Base-by-base conservation (phyloP, 805 yeast genomes). In the Blastobotrys parvus region DNA sequence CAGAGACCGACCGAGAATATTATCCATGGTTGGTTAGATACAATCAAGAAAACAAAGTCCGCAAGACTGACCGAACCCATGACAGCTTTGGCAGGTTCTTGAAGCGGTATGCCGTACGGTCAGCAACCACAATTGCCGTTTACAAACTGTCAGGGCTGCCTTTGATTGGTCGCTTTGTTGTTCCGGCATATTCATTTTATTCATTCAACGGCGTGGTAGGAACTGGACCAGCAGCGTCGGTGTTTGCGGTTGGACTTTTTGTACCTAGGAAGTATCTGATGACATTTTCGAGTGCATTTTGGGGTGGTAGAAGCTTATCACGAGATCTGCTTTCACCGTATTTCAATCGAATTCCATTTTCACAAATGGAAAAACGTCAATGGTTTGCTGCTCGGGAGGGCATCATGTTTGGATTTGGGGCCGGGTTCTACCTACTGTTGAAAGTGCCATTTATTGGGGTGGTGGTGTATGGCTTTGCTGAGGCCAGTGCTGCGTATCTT, bases 301-400 rank as follows among this genome's bases (percentile, higher is more conserved):
- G 71, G 63, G 79, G 78, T 2, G 60, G 71, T 13, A 54, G 70
- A 11, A 62, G 68, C 34, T 60, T 76, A 43, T 59, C 67, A 39
- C 60, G 68, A 32, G 75, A 72, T 35, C 62, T 77, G 39, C 62
- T 77, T 31, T 52, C 57, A 4, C 80, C 80, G 3, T 77, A 74
- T 54, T 72, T 77, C 55, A 52, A 63, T 7, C 60, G 72, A 10
- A 60, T 75, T 17, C 71, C 74, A 10, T 69, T 74, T 44, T 46
- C 57, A 6, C 54, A 53, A 3, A 49, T 59, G n/a, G 74, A 73
- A 42, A 62, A 64, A 34, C 59, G 64, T 15, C 67, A 63, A 42
- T 77, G 82, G 82, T 59, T 67, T 38, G 62, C 63, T 10, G 67
- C 76, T 11, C 64, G 82, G 32, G 75, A 72, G 43, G 82, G 81